phyloP scores from a whole-genome alignment of 2,329 filamentous ascomycete species.

The Apiospora phragmitis region DNA sequence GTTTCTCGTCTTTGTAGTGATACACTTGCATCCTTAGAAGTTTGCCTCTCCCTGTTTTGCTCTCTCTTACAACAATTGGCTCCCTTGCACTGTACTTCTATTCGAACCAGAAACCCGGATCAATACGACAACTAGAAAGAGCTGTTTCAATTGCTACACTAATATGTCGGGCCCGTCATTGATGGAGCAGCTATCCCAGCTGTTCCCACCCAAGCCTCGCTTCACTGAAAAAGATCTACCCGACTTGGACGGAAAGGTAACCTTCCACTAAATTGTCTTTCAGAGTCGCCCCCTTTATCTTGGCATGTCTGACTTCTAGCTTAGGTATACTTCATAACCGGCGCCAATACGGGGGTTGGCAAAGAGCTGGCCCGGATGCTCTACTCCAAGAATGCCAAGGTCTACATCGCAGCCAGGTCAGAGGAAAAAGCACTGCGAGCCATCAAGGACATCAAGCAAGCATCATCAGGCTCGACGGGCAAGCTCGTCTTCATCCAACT shows the following conservation, averaged over 20 bases:
- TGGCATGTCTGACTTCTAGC: neutral
- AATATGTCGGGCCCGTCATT: neutral
- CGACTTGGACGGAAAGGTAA: constrained; percentile 18
- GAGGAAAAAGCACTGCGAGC: constrained; percentile 37
- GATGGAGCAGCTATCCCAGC: neutral
- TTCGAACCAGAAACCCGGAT: neutral
- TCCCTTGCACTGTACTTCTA: neutral
- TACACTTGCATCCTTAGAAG: neutral
- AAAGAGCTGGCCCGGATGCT: constrained; percentile 39
- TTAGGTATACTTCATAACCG: constrained; percentile 22
- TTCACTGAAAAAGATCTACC: constrained; percentile 22
- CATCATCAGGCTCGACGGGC: constrained; percentile 31
- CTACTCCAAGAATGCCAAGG: constrained; percentile 41
- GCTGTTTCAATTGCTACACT: neutral
- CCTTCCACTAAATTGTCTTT: neutral
- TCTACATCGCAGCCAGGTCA: constrained; percentile 44
- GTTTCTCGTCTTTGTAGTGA: neutral
- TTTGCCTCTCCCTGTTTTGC: neutral
- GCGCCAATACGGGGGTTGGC: constrained; percentile 36
- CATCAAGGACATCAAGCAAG: constrained; percentile 38
- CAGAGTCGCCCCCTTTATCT: fast-evolving
- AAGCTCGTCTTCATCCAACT: constrained; percentile 36
- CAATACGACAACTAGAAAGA: neutral
- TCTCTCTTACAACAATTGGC: neutral
- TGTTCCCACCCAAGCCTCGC: constrained; percentile 9